Conservation (phyloP, 208 protist species). For the Porcisia hertigi region DNA sequence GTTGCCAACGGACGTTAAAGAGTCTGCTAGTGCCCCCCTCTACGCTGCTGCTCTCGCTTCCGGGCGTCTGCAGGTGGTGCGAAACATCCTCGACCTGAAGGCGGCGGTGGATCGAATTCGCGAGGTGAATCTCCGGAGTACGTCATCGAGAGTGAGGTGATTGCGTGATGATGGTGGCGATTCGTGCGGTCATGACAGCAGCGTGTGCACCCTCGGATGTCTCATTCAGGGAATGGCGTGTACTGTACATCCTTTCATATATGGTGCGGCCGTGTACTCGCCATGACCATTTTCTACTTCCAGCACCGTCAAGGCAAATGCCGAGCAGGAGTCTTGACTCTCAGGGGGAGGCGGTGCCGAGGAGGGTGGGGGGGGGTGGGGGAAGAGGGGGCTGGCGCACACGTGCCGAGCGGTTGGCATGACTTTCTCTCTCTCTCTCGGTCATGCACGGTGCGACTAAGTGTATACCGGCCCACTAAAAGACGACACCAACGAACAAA, state of each 20-base stretch:
- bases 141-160: neutral
- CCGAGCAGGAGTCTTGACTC: neutral
- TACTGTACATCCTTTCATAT: neutral
- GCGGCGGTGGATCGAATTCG: constrained; percentile 36
- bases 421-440: neutral
- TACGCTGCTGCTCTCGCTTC: constrained; percentile 34
- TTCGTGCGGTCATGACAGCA: neutral
- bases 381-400: neutral
- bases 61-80: constrained; percentile 50
- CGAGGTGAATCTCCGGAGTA: constrained; percentile 4
- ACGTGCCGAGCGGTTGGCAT: neutral
- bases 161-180: neutral
- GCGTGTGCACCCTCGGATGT: neutral
- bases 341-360: no score
- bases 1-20: constrained; percentile 22
- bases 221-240: neutral
- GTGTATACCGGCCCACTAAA: neutral
- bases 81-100: constrained; percentile 56
- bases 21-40: constrained; percentile 21
- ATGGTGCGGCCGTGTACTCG: neutral
- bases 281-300: neutral
- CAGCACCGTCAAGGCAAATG: neutral
- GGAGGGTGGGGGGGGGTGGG: no score
- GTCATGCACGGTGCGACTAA: neutral
- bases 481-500: neutral